Conservation (phyloP, 306 rosid genomes). For the Abrus precatorius region DNA sequence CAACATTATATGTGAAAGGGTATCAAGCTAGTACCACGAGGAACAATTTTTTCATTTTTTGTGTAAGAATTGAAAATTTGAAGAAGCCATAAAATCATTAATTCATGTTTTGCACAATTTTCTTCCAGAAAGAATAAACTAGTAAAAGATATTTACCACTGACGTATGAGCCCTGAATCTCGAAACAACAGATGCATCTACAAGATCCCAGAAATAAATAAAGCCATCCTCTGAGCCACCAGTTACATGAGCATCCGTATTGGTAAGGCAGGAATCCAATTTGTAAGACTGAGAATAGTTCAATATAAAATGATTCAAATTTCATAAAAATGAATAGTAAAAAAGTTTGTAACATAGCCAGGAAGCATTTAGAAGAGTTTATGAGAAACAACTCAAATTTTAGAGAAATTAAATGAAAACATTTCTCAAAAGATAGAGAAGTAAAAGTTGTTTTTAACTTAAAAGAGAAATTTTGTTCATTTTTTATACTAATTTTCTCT, state of each 20-base stretch:
- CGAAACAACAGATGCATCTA: slow-evolving; percentile 85
- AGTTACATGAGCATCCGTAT: slow-evolving; percentile 83
- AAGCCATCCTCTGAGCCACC: slow-evolving; percentile 97
- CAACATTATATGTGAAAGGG: neutral
- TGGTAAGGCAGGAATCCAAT: slow-evolving; percentile 95
- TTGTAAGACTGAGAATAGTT: slow-evolving; percentile 75
- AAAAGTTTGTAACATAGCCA: slow-evolving; percentile 1
- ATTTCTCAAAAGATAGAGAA: no score
- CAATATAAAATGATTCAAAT: slow-evolving; percentile 34
- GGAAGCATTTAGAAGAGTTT: no score
- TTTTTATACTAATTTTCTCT: no score
- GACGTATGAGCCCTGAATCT: slow-evolving; percentile 85
- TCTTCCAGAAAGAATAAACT: slow-evolving; percentile 12
- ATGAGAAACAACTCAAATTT: no score
- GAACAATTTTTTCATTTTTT: neutral
- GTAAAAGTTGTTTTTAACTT: no score
- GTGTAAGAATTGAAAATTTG: slow-evolving; percentile 24
- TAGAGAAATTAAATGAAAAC: no score
- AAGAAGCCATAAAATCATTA: slow-evolving; percentile 23
- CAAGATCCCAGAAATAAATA: slow-evolving; percentile 93
- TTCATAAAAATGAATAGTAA: slow-evolving; percentile 1
- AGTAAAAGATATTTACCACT: slow-evolving; percentile 64
- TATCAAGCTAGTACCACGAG: slow-evolving; percentile 6
- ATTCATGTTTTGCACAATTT: neutral
- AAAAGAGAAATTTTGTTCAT: no score